Evolutionary conservation across 2,329 filamentous ascomycete species (phyloP).

Genomic region (Coniochaeta sp.): DNA sequence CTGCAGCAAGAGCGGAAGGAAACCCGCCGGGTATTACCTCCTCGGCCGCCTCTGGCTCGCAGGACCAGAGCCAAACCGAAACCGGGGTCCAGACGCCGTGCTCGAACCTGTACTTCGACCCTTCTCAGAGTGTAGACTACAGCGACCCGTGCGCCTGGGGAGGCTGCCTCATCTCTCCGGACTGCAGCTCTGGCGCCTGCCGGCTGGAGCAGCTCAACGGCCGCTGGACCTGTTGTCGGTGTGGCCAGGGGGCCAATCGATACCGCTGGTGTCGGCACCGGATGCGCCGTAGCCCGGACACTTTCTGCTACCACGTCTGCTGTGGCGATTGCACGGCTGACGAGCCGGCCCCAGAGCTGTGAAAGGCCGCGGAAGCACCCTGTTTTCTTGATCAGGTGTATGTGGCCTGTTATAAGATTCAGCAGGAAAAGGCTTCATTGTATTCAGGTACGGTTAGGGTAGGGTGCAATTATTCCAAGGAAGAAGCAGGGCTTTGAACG

Average conservation of each 20-base stretch:
- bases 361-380: not conserved
- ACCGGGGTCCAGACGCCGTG: slow-evolving; percentile 17
- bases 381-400: not conserved
- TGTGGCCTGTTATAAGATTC: too few relatives aligned
- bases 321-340: slow-evolving; percentile 36
- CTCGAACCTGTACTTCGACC: slow-evolving; percentile 20
- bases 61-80: not conserved
- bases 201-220: slow-evolving; percentile 40
- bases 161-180: slow-evolving; percentile 35
- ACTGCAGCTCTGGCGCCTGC: slow-evolving; percentile 41
- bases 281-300: slow-evolving; percentile 38
- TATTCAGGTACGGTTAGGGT: too few relatives aligned
- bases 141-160: slow-evolving; percentile 36
- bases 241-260: slow-evolving; percentile 36
- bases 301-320: slow-evolving; percentile 44
- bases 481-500: not conserved
- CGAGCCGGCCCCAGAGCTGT: not conserved
- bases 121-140: slow-evolving; percentile 24
- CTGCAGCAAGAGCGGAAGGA: slow-evolving; percentile 8
- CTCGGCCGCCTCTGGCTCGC: not conserved
- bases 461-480: too few relatives aligned
- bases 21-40: not conserved
- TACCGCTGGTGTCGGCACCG: slow-evolving; percentile 37
- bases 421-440: too few relatives aligned
- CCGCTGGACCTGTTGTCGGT: slow-evolving; percentile 43